A percentile compares a stretch with the other conserved stretches of the same genome.
Evolutionary conservation across 108 stramenopile genomes (phyloP).

Genomic region (Cyclotella choctawhatcheeana): DNA sequence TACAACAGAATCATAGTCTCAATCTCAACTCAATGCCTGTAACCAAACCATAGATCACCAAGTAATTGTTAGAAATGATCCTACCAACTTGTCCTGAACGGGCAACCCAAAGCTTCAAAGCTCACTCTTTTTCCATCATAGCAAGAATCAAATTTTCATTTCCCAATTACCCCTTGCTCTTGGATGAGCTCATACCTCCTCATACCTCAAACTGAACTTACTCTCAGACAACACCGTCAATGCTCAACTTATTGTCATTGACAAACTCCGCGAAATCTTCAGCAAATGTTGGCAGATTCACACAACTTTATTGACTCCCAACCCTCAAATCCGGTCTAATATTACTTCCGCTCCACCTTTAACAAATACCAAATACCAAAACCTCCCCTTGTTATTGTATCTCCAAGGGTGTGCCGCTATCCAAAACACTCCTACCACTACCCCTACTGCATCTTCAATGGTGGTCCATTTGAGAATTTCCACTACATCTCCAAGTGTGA

Average conservation of each 20-base stretch:
- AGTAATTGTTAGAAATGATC: conserved; percentile 4
- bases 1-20: conserved; percentile 12
- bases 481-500: conserved; percentile 3
- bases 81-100: conserved; percentile 51
- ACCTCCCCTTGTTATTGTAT: neutral
- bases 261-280: conserved; percentile 8
- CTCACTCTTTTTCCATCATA: conserved; percentile 54
- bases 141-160: conserved; percentile 36
- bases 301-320: neutral
- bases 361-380: neutral
- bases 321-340: neutral
- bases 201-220: conserved; percentile 45
- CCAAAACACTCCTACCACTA: neutral
- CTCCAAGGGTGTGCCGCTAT: conserved; percentile 22
- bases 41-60: conserved; percentile 12
- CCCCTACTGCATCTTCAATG: conserved; percentile 5
- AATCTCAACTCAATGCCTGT: neutral
- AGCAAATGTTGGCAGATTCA: neutral
- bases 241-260: conserved; percentile 9
- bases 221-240: conserved; percentile 32
- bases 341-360: neutral
- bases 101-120: conserved; percentile 58
- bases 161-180: conserved; percentile 43
- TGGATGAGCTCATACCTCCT: conserved; percentile 50
- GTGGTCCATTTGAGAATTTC: too few species aligned